Percentiles rank a stretch among this genome's conserved stretches.
Conservation (phyloP, 495 filamentous ascomycete species). For the Neurospora sp. region DNA sequence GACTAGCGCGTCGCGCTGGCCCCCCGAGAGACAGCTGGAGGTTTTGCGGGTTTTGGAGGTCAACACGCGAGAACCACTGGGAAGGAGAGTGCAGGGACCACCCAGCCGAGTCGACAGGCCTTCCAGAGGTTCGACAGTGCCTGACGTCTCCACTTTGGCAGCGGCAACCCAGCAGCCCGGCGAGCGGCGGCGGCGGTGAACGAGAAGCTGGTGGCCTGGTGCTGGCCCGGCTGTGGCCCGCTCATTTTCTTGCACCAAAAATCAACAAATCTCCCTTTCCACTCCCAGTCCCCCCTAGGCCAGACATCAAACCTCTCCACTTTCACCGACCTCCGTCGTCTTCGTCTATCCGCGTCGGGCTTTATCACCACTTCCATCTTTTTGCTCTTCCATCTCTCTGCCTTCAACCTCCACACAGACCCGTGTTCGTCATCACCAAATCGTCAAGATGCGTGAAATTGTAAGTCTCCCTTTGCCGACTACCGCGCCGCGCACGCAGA, state of each 20-base stretch:
- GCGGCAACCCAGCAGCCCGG: not conserved
- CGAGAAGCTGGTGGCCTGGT: not conserved
- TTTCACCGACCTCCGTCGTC: conserved; percentile 14
- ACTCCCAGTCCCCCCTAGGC: not conserved
- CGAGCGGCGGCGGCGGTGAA: conserved; percentile 23
- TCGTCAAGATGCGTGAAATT: conserved; percentile 82
- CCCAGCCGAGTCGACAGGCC: conserved; percentile 9
- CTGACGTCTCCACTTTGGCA: conserved; percentile 19
- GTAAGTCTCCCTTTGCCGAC: conserved; percentile 48
- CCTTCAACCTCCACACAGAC: conserved; percentile 13
- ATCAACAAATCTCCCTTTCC: conserved; percentile 25
- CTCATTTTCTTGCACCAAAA: conserved; percentile 27
- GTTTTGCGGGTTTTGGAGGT: conserved; percentile 9
- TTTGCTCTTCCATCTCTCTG: conserved; percentile 1
- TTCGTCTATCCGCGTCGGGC: conserved; percentile 1
- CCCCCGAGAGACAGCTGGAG: conserved; percentile 1
- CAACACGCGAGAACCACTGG: conserved; percentile 16
- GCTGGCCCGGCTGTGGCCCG: conserved; percentile 5
- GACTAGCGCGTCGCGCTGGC: conserved; percentile 14
- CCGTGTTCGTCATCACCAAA: conserved; percentile 21
- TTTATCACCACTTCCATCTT: conserved; percentile 3
- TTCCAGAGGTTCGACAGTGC: conserved; percentile 13
- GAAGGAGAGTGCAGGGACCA: conserved; percentile 16
- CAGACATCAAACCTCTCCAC: conserved; percentile 13
- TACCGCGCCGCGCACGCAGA: not conserved